Evolutionary conservation across 2,329 filamentous ascomycete genomes (phyloP).

Genomic region (Magnaporthiopsis poae): DNA sequence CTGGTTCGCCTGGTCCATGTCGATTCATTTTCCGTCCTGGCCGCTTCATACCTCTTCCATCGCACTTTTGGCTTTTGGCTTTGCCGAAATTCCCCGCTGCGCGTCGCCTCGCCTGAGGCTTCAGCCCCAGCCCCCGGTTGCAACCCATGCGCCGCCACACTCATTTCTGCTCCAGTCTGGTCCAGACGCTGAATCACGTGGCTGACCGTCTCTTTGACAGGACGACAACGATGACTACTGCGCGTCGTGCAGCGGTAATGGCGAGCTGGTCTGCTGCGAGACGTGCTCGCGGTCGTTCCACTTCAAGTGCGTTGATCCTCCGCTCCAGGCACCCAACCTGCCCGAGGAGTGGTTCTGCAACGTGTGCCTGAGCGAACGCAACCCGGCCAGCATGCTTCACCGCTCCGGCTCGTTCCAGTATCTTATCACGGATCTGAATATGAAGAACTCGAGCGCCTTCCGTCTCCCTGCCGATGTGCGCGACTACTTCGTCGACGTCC

Average conservation of each 20-base stretch:
- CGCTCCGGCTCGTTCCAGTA: conserved; percentile 49
- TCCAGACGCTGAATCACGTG: neutral
- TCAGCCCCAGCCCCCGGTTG: neutral
- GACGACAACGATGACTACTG: conserved; percentile 85
- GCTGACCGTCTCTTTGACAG: conserved; percentile 20
- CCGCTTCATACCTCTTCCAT: neutral
- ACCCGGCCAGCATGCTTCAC: conserved; percentile 34
- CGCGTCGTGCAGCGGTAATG: conserved; percentile 72
- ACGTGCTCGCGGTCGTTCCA: conserved; percentile 85
- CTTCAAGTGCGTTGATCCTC: conserved; percentile 77
- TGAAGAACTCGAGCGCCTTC: conserved; percentile 63
- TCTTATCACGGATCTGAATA: conserved; percentile 55
- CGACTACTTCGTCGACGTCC: conserved; percentile 70
- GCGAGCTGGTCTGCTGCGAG: conserved; percentile 86
- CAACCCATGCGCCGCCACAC: too few species aligned
- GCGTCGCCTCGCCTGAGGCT: neutral
- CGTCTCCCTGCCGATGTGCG: conserved; percentile 61
- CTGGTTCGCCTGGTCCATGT: neutral
- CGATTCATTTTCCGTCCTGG: neutral
- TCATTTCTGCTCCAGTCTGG: too few species aligned
- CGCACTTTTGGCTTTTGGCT: neutral
- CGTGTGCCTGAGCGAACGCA: conserved; percentile 48
- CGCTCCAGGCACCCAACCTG: conserved; percentile 53
- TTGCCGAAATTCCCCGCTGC: neutral
- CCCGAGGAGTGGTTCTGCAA: conserved; percentile 82